These are phyloP conservation scores for Stagonosporopsis chrysanthemi DNA, from an alignment of 2,329 filamentous ascomycete genomes.

Conservation along the genomic window DNA sequence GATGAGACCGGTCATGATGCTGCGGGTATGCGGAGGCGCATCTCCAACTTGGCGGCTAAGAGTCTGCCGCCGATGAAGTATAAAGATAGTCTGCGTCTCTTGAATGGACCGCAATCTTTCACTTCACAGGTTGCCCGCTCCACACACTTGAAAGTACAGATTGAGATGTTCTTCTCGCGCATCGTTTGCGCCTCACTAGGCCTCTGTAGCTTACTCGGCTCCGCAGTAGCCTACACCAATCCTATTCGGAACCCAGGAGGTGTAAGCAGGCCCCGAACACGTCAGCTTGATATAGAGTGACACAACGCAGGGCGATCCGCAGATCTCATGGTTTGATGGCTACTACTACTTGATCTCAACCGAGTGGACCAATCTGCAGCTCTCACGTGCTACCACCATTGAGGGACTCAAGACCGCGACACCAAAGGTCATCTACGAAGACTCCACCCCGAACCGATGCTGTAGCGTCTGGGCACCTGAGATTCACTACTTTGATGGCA, in stretches of 20 bases:
- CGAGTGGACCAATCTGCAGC: conserved; percentile 62
- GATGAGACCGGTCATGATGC: background rate
- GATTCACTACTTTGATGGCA: conserved; percentile 57
- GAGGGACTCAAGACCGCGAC: conserved; percentile 62
- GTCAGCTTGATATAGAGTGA: background rate
- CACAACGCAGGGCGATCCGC: conserved; percentile 45
- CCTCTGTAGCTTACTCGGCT: conserved; percentile 1
- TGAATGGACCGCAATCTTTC: background rate
- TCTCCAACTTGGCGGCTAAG: background rate
- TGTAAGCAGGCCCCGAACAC: background rate
- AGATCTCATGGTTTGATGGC: conserved; percentile 60
- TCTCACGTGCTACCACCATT: conserved; percentile 63
- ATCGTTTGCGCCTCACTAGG: background rate
- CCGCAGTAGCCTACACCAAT: conserved; percentile 1
- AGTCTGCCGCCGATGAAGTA: background rate
- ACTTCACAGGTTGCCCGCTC: background rate
- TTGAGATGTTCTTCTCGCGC: conserved; percentile 1
- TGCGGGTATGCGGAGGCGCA: background rate
- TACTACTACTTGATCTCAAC: conserved; percentile 67
- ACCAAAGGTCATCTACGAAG: conserved; percentile 60
- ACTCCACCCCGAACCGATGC: conserved; percentile 57
- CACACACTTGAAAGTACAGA: background rate
- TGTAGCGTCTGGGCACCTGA: conserved; percentile 64
- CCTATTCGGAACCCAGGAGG: conserved; percentile 7
- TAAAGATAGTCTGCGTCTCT: background rate